Evolutionary conservation across 306 rosid genomes (phyloP), one percentile per base, ranked within the genome.

Genomic region (Geum urbanum): DNA sequence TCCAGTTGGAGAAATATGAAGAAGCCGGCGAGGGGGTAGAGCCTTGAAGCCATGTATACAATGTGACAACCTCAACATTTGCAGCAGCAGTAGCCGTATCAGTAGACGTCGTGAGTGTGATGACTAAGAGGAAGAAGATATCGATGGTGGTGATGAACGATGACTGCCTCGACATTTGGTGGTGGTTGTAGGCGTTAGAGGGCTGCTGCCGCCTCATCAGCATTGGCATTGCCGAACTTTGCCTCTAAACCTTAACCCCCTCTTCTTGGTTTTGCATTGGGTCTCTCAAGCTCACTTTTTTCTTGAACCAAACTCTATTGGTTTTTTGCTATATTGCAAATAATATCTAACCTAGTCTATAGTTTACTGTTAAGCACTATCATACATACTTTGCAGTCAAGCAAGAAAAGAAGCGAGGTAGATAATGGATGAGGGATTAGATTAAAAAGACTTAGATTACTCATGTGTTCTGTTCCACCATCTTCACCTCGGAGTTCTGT

Each of bases 401-500:
- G 86, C 91, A 83, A 85, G 83, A 81, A 79, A 76, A 75, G 56
- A 63, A 73, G 77, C 77, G 79, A 83, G 24, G 13, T 40, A 54
- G 16, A 47, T 32, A 73, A 63, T 62, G 16, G 8, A 27, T 41
- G 18, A 50, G 44, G 54, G 35, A 72, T 22, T 8, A 60, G 22
- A 73, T 49, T 77, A 62, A 65, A 75, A 65, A 75, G 69, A n/a
- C n/a, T n/a, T n/a, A n/a, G n/a, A n/a, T n/a, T n/a, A n/a, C n/a
- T n/a, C n/a, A n/a, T n/a, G n/a, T n/a, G n/a, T n/a, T n/a, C n/a
- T n/a, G n/a, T n/a, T n/a, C 84, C 87, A 55, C 84, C 84, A 58
- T 81, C 87, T 73, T 63, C 61, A 81, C 92, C 92, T 89, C 92
- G 90, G 84, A 88, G 82, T 82, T 88, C 81, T 84, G 82, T 70